A percentile compares a stretch with the other conserved stretches of the same genome.
These are phyloP conservation scores for Pleurotus giganteus DNA, from an alignment of 768 basidiomycete genomes.

Conservation along the genomic window DNA sequence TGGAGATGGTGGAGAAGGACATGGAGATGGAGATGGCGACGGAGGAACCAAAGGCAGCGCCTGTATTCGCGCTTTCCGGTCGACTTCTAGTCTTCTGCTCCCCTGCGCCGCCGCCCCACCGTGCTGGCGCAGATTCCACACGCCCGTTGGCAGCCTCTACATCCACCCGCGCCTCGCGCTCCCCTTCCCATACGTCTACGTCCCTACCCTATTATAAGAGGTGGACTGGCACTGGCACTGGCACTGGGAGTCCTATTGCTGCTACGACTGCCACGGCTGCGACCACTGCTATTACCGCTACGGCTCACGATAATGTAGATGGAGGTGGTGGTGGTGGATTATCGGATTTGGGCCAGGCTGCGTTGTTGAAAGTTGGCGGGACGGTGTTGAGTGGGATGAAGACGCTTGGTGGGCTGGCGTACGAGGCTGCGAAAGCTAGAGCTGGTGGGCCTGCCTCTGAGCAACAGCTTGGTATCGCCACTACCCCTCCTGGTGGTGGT, in stretches of 20 bases:
- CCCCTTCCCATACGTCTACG: background rate
- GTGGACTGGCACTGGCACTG: slow-evolving; percentile 1
- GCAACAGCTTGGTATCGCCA: background rate
- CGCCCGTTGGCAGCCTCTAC: background rate
- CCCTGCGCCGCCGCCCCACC: slow-evolving; percentile 14
- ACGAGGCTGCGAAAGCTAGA: slow-evolving; percentile 39
- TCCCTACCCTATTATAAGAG: background rate
- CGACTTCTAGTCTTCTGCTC: slow-evolving; percentile 63
- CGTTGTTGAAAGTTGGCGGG: slow-evolving; percentile 53
- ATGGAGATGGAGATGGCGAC: too few species aligned
- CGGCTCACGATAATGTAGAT: too few species aligned
- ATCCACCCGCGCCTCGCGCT: background rate
- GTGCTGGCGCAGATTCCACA: background rate
- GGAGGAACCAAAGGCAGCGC: slow-evolving; percentile 27
- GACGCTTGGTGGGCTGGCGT: slow-evolving; percentile 60
- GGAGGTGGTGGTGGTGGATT: too few species aligned
- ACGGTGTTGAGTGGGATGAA: slow-evolving; percentile 64
- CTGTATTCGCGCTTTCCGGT: slow-evolving; percentile 58
- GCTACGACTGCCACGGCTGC: slow-evolving; percentile 7
- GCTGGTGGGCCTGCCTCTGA: too few species aligned
- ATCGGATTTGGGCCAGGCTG: slow-evolving; percentile 51
- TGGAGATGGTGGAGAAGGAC: background rate
- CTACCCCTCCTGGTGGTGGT: slow-evolving; percentile 19
- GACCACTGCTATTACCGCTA: slow-evolving; percentile 12
- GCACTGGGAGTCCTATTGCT: slow-evolving; percentile 1